Evolutionary conservation across 495 filamentous ascomycete genomes (phyloP), one percentile per base, ranked within the genome.

Genomic region (Tirmania nivea): DNA sequence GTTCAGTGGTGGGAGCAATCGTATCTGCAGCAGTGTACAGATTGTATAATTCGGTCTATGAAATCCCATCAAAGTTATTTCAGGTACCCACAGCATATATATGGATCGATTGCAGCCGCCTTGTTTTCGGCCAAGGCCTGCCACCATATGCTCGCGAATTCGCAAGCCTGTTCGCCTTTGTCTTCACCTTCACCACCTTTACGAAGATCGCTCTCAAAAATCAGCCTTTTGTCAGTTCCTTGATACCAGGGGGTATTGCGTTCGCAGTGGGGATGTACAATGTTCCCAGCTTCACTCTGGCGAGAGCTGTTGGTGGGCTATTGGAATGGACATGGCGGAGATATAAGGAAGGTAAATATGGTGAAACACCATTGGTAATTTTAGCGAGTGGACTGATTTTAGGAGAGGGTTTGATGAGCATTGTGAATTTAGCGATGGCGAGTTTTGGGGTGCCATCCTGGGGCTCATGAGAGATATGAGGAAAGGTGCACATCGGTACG

Each of bases 41-140:
- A 53, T 72, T 96, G 49, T 99, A 99, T 62, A 89, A 86, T 10
- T 74, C 73, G 20, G 89, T 94, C 10, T 97, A 97, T 61, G 70
- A 80, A 35, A 75, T 97, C 8, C 89, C 92, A 0, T 84, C 86
- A 0, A 78, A 83, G 12, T 68, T 93, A 55, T 96, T 99, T 67
- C 83, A 94, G 59, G 86, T 93, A 7, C 92, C 90, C 0, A 96
- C 92, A 0, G 89, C 78, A 0, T 93, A 84, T 64, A 86, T 96
- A 12, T 99, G 90, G 90, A 84, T 96, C 49, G 94, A 93, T 64
- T 95, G 90, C 0, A 90, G 92, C 14, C 70, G 90, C 14, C 73
- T 99, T 9, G 86, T 99, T n/a, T 95, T 85, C 0, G 90, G 90
- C 12, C 74, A 93, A 60, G 92, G 90, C 0, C 67, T 97, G 34